Evolutionary conservation across 441 rosid genomes (phyloP).

Genomic region (Omphalea diandra): DNA sequence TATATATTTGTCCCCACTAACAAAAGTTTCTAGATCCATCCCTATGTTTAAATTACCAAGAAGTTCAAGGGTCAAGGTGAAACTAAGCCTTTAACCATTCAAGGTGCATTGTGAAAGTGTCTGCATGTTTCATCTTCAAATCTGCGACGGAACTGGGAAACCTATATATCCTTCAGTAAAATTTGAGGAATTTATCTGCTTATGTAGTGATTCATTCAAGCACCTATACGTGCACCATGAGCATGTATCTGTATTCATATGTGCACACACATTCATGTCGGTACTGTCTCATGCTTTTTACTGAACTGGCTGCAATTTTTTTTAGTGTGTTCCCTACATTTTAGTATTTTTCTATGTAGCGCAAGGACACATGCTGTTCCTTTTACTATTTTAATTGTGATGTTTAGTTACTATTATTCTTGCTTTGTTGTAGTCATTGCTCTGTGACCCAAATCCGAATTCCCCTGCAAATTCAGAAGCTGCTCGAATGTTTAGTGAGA

Average conservation of each 20-base stretch:
- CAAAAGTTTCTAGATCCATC: too few relatives aligned
- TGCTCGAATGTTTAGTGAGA: slow-evolving; percentile 54
- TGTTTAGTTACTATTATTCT: neutral
- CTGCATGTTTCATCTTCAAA: neutral
- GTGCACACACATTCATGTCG: neutral
- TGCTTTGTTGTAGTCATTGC: slow-evolving; percentile 37
- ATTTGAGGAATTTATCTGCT: neutral
- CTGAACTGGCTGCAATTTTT: neutral
- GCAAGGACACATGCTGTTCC: neutral
- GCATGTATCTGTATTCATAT: too few relatives aligned
- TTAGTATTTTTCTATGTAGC: neutral
- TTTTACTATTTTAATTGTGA: neutral
- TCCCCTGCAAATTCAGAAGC: slow-evolving; percentile 62
- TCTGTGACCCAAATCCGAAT: slow-evolving; percentile 57
- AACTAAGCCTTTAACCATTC: too few relatives aligned
- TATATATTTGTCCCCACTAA: too few relatives aligned
- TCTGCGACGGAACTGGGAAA: neutral
- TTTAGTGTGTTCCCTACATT: neutral
- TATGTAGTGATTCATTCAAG: neutral
- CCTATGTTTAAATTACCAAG: too few relatives aligned
- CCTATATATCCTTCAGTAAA: neutral
- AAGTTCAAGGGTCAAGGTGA: too few relatives aligned
- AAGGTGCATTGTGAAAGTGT: neutral
- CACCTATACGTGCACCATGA: neutral
- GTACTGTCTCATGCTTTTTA: neutral